Base-by-base conservation (phyloP, 176 grass and related monocot species). In the Triticum turgidum region DNA sequence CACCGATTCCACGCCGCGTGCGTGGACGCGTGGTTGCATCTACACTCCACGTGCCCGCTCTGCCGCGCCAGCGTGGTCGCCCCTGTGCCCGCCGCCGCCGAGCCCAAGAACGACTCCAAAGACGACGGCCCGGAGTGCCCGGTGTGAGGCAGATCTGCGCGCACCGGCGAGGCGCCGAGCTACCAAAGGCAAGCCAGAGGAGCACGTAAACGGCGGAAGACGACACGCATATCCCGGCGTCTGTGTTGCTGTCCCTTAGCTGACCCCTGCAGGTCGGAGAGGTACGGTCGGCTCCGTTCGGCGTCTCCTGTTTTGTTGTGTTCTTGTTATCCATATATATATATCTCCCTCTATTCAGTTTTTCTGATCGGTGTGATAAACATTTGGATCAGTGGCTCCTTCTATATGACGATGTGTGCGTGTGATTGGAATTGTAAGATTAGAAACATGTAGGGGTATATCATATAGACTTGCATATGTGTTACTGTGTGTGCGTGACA, bases 1-100 rank as follows among this genome's bases (percentile, higher is more conserved):
- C 94, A 95, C 80, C 79, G 58, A 20, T 95, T 95, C 73, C 94
- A 93, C 52, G 80, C 88, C 17, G 89, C 85, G n/a, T 95, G 94
- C 58, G 66, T 95, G 0, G 94, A 69, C 81, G 83, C 42, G 9
- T 95, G 89, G 94, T 83, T 93, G 9, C 80, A 47, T 4, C 83
- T 84, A 17, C 91, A 95, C 75, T 59, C 89, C 58, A 93, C 82
- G 14, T 95, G 94, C 84, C 94, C 91, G 15, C 89, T 95, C 25
- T 95, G 94, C 88, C 91, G 91, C 18, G 82, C 91, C 44, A 9
- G 14, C 47, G 83, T 95, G 22, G 71, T 84, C 13, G 59, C 76
- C 8, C 77, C 76, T 4, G 9, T 12, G 0, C 42, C 54, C 12
- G 35, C 18, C 2, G 4, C 61, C 12, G 78, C 49, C 29, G 64